Percentiles rank a stretch among this genome's conserved stretches.
phyloP scores from a whole-genome alignment of 805 yeast genomes.

The Spathaspora arborariae region DNA sequence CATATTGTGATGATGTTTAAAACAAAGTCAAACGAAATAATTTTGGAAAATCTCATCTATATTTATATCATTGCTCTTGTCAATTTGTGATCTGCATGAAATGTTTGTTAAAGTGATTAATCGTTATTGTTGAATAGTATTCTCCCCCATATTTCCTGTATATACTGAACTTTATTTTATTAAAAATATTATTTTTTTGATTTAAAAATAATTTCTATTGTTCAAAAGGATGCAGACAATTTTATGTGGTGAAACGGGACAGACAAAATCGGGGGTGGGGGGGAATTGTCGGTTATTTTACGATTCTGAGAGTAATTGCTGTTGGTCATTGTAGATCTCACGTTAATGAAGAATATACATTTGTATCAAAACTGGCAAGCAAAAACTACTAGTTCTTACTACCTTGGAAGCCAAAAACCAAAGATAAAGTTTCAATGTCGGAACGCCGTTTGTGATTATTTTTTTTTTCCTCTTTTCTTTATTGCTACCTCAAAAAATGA shows the following conservation, averaged over 20 bases:
- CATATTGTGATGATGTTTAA: background rate
- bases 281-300: too few species aligned
- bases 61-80: background rate
- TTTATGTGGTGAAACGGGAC: background rate
- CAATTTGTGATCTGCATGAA: background rate
- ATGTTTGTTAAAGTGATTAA: background rate
- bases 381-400: too few species aligned
- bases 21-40: background rate
- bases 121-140: background rate
- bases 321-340: background rate
- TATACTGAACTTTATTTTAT: background rate
- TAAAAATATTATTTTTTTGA: background rate
- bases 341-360: too few species aligned
- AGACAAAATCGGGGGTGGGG: background rate
- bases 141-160: conserved; percentile 3
- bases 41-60: background rate
- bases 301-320: too few species aligned
- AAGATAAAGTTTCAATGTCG: too few species aligned
- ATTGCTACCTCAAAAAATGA: conserved; percentile 1
- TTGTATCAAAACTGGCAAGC: too few species aligned
- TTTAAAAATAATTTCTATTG: background rate
- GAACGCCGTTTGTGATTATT: background rate
- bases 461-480: background rate
- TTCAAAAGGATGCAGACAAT: background rate
- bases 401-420: too few species aligned